Base-by-base conservation (phyloP, 2,329 filamentous ascomycete genomes). In the Cercospora sesami region DNA sequence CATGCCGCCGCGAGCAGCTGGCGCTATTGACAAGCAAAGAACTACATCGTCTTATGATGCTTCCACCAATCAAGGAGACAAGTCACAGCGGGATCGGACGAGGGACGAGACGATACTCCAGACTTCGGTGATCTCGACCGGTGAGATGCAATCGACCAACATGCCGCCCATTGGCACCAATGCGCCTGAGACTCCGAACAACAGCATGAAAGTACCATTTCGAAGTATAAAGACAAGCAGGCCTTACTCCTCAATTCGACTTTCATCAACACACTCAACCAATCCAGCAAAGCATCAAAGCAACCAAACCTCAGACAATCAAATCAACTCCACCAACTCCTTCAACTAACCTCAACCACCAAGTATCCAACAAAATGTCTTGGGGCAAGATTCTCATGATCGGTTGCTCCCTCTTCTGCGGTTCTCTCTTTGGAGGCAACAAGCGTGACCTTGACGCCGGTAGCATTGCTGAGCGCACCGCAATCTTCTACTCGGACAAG, bases 401-500 rank as follows among this genome's bases (percentile, higher is more conserved):
- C 6, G 48, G 48, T 23, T 53, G 48, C 48, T 53, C 48, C 10
- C 48, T 53, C 18, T 53, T 53, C 48, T 53, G 48, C 48, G 48
- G 48, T 12, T 23, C 21, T 9, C 48, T 53, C 5, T 26, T 53
- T 8, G 48, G 48, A 26, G 42, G 42, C n/a, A n/a, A 53, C 21
- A 26, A 28, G 48, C 48, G 48, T 7, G 48, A 53, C 48, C 18
- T 53, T 23, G 48, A 23, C 3, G 23, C 18, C 6, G 48, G 48
- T 23, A 53, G 12, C 48, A 53, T 53, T 53, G 31, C 28, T 23
- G 31, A 60, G 31, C 58, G 58, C 58, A 36, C 23, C 1, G 58
- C 58, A 5, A 60, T 60, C 28, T 36, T 60, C 58, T 39, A 60
- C 33, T 60, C 58, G 16, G 58, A 60, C 14, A 39, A 26, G 21